phyloP scores from a whole-genome alignment of 129 eudicot species.

The Flaveria trinervia region DNA sequence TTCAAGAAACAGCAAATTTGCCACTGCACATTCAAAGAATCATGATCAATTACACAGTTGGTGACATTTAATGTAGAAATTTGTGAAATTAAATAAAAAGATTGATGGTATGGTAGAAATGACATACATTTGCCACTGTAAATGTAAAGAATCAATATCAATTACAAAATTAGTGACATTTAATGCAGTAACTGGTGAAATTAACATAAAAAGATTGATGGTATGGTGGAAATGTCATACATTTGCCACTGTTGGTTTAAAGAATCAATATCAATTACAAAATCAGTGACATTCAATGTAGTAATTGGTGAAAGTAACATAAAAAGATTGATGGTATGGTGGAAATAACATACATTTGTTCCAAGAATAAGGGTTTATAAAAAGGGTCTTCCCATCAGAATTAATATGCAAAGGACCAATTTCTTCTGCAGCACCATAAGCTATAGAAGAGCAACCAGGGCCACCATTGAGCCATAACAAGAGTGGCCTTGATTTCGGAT shows the following conservation, averaged over 20 bases:
- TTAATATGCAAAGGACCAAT: constrained; percentile 85
- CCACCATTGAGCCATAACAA: constrained; percentile 99
- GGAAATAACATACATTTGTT: constrained; percentile 66
- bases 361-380: constrained; percentile 81
- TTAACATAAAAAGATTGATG: no score
- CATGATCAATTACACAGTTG: constrained; percentile 10
- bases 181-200: no score
- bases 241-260: constrained; percentile 78
- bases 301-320: background rate
- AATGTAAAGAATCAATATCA: no score
- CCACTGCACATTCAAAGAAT: constrained; percentile 60
- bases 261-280: constrained; percentile 20
- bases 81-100: constrained; percentile 2
- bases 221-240: no score
- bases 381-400: constrained; percentile 80
- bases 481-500: constrained; percentile 73
- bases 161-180: no score
- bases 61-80: background rate
- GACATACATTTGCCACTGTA: constrained; percentile 54
- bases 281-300: background rate
- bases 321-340: background rate
- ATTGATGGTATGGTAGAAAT: background rate
- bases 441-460: constrained; percentile 99
- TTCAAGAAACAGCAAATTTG: constrained; percentile 93
- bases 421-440: constrained; percentile 99